phyloP scores from a whole-genome alignment of 345 rosid genomes.

The Gossypium sturtianum region DNA sequence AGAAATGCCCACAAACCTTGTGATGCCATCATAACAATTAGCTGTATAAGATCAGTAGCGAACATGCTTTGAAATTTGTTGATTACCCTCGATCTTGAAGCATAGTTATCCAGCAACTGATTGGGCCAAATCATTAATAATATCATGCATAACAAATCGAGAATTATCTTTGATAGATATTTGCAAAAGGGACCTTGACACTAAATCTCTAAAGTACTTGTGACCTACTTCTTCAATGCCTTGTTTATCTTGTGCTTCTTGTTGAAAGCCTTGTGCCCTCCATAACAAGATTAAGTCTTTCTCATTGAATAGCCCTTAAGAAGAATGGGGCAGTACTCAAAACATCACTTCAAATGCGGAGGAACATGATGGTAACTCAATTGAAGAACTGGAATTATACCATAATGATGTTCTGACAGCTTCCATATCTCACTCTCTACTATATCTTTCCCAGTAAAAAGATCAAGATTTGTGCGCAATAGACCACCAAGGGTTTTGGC shows the following conservation, averaged over 20 bases:
- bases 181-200: not conserved
- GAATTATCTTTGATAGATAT: not conserved
- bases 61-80: not conserved
- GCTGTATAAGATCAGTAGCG: not conserved
- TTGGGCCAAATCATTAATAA: not conserved
- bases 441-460: not conserved
- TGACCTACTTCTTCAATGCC: not conserved
- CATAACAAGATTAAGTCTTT: not conserved
- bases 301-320: not conserved
- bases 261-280: not conserved
- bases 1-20: conserved; percentile 23
- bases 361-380: conserved; percentile 23
- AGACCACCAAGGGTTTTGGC: not conserved
- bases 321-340: conserved; percentile 30
- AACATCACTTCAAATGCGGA: conserved; percentile 30
- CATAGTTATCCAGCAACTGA: not conserved
- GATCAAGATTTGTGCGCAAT: not conserved
- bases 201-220: not conserved
- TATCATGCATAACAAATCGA: not conserved
- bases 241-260: not conserved
- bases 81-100: not conserved
- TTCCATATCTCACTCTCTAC: conserved; percentile 22
- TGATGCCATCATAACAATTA: not conserved
- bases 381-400: conserved; percentile 16
- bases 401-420: conserved; percentile 8